These are phyloP conservation scores for Phaffia tasmanica DNA, from an alignment of 768 basidiomycete species.

Conservation along the genomic window DNA sequence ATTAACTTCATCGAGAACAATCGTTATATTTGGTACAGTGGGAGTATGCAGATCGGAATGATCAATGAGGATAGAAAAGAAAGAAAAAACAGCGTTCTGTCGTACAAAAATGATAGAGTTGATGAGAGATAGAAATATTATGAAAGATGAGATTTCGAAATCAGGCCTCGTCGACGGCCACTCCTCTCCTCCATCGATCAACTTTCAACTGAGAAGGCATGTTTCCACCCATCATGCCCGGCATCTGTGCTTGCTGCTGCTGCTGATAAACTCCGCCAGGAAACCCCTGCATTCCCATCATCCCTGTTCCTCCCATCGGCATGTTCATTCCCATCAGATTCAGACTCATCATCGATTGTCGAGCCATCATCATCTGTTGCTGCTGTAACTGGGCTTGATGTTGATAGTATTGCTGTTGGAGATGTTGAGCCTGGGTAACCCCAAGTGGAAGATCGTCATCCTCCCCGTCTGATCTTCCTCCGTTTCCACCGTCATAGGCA, in stretches of 20 bases:
- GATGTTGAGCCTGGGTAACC: constrained; percentile 22
- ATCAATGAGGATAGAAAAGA: not conserved
- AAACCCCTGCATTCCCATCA: constrained; percentile 5
- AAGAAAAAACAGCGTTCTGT: not conserved
- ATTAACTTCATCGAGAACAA: no score
- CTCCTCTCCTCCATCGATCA: constrained; percentile 17
- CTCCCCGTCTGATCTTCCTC: not conserved
- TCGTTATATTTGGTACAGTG: no score
- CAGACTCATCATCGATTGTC: constrained; percentile 21
- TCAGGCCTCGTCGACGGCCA: not conserved
- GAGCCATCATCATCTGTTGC: constrained; percentile 10
- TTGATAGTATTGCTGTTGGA: constrained; percentile 21
- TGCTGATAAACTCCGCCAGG: not conserved
- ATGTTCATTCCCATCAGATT: constrained; percentile 12
- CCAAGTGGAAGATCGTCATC: constrained; percentile 24
- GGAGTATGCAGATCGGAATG: no score
- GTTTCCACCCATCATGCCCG: not conserved
- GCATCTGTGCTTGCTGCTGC: not conserved
- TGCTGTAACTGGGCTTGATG: constrained; percentile 19
- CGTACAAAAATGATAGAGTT: not conserved
- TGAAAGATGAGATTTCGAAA: not conserved
- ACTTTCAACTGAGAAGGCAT: constrained; percentile 9
- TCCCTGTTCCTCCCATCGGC: constrained; percentile 2
- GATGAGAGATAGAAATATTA: not conserved
- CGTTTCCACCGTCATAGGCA: not conserved